These are phyloP conservation scores for Sarocladiaceae sp. DNA, from an alignment of 2,329 filamentous ascomycete species.

Conservation along the genomic window DNA sequence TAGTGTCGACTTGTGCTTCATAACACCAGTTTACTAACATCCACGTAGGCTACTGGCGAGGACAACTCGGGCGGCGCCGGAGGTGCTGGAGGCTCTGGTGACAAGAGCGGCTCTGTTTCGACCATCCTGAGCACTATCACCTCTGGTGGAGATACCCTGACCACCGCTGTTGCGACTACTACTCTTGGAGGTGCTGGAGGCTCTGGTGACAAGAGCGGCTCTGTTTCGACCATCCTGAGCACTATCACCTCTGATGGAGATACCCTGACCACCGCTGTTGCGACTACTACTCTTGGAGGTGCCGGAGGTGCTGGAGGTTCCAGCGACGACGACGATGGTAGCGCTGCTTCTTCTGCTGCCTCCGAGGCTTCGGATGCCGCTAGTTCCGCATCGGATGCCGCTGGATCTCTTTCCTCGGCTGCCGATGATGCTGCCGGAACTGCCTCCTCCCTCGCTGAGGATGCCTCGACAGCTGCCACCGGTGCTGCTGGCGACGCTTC, in stretches of 20 bases:
- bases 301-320: conserved; percentile 15
- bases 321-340: conserved; percentile 14
- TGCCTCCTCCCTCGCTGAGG: background rate
- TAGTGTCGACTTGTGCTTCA: too few species aligned
- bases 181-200: conserved; percentile 17
- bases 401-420: conserved; percentile 6
- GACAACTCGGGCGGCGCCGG: background rate
- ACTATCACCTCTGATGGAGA: conserved; percentile 29
- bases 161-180: conserved; percentile 32
- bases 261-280: conserved; percentile 29
- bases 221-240: conserved; percentile 32
- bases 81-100: conserved; percentile 8
- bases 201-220: conserved; percentile 10
- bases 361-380: conserved; percentile 15
- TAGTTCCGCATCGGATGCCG: conserved; percentile 16
- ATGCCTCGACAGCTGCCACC: conserved; percentile 12
- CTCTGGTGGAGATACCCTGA: conserved; percentile 28
- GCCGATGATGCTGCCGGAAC: conserved; percentile 6
- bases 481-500: background rate
- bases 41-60: background rate
- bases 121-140: conserved; percentile 32
- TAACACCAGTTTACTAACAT: too few species aligned
- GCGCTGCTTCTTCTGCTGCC: conserved; percentile 12
- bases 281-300: conserved; percentile 30
- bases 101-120: conserved; percentile 19